phyloP scores from a whole-genome alignment of 805 yeast species.

The Alloascoidea hylecoeti region DNA sequence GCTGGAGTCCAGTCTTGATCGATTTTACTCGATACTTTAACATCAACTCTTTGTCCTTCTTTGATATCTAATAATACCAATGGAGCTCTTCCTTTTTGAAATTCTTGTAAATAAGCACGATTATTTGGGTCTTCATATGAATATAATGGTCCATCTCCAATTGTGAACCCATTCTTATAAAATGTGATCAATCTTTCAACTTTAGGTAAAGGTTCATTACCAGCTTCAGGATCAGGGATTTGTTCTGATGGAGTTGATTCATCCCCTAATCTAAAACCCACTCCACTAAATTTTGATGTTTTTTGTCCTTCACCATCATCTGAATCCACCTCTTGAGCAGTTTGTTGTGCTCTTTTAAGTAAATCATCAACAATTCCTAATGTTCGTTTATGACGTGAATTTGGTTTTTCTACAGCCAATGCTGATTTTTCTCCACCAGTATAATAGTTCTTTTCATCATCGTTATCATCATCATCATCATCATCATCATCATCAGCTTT shows the following conservation, averaged over 20 bases:
- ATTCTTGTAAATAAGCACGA: slow-evolving; percentile 58
- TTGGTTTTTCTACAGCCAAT: slow-evolving; percentile 63
- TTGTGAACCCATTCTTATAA: slow-evolving; percentile 94
- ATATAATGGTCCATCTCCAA: slow-evolving; percentile 79
- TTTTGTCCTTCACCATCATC: not conserved
- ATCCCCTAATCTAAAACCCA: slow-evolving; percentile 20
- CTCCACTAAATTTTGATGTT: not conserved
- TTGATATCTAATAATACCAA: slow-evolving; percentile 66
- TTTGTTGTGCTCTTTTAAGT: slow-evolving; percentile 31
- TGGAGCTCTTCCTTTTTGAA: slow-evolving; percentile 88
- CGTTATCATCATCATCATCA: slow-evolving; percentile 12
- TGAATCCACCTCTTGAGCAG: not conserved
- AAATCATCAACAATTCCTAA: slow-evolving; percentile 23
- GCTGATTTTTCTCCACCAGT: slow-evolving; percentile 64
- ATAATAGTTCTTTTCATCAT: slow-evolving; percentile 24
- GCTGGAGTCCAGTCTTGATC: slow-evolving; percentile 77
- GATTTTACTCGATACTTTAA: slow-evolving; percentile 63
- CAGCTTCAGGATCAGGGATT: slow-evolving; percentile 18
- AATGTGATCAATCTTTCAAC: slow-evolving; percentile 78
- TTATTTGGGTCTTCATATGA: slow-evolving; percentile 92
- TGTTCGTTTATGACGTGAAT: slow-evolving; percentile 15
- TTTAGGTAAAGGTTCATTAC: slow-evolving; percentile 21
- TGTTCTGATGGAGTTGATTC: slow-evolving; percentile 17
- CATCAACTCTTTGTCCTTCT: slow-evolving; percentile 89
- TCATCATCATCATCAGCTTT: slow-evolving; percentile 4